phyloP scores from a whole-genome alignment of 176 grass and related monocot genomes.

The Neostapfia colusana region DNA sequence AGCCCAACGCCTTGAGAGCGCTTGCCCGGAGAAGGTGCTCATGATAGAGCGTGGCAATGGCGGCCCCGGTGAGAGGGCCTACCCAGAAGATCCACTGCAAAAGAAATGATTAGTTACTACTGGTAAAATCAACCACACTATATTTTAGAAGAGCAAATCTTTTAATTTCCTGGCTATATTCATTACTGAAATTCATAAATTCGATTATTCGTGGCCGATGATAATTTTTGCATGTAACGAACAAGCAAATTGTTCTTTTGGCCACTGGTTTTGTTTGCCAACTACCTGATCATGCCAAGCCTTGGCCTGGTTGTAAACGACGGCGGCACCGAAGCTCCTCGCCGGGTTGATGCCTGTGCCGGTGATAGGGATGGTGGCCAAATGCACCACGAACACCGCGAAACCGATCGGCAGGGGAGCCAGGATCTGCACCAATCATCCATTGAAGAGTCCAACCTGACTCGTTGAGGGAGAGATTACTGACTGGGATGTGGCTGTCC shows the following conservation, averaged over 20 bases:
- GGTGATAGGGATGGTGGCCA: constrained; percentile 38
- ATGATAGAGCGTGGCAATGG: constrained; percentile 38
- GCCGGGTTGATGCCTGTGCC: constrained; percentile 35
- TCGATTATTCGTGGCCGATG: too few relatives aligned
- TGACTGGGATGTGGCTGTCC: constrained; percentile 44
- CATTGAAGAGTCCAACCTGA: not conserved
- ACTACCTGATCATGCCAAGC: constrained; percentile 38
- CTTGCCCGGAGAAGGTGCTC: constrained; percentile 36
- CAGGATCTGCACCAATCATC: constrained; percentile 4
- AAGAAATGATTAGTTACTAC: not conserved
- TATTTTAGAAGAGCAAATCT: too few relatives aligned
- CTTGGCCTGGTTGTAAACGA: constrained; percentile 32
- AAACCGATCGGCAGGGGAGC: constrained; percentile 41
- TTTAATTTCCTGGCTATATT: too few relatives aligned
- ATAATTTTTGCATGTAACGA: too few relatives aligned
- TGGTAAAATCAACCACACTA: not conserved
- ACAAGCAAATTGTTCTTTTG: too few relatives aligned
- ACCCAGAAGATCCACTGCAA: too few relatives aligned
- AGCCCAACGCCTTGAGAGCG: constrained; percentile 30
- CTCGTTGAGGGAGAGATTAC: not conserved
- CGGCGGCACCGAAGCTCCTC: constrained; percentile 45
- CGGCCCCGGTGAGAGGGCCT: constrained; percentile 28
- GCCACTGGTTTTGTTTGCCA: too few relatives aligned
- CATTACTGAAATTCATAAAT: too few relatives aligned
- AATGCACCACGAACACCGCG: constrained; percentile 39